Evolutionary conservation across 2,329 filamentous ascomycete species (phyloP).

Genomic region (Myriosclerotinia curreyana): DNA sequence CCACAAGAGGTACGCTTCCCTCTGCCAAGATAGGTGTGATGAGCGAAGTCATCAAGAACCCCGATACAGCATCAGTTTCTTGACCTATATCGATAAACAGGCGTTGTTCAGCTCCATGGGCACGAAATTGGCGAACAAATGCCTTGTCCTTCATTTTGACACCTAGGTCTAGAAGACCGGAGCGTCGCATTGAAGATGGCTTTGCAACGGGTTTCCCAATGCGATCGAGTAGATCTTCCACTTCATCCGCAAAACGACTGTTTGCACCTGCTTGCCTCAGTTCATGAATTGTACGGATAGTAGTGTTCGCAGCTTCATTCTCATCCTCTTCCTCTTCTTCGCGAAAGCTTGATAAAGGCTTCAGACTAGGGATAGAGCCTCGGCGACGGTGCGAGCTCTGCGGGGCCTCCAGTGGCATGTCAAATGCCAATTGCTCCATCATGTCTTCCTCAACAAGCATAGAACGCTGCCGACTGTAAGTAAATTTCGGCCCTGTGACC

Average conservation of each 20-base stretch:
- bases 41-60: conserved; percentile 62
- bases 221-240: conserved; percentile 61
- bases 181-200: conserved; percentile 52
- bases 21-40: conserved; percentile 60
- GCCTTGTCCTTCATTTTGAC: conserved; percentile 58
- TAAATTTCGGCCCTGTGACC: conserved; percentile 37
- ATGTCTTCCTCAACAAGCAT: conserved; percentile 39
- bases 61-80: conserved; percentile 59
- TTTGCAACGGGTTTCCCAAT: conserved; percentile 51
- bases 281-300: conserved; percentile 63
- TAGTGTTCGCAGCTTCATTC: conserved; percentile 34
- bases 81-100: conserved; percentile 61
- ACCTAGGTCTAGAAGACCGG: conserved; percentile 58
- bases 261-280: conserved; percentile 64
- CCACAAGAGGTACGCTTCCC: conserved; percentile 57
- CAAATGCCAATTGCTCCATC: conserved; percentile 36
- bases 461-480: conserved; percentile 39
- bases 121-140: conserved; percentile 68
- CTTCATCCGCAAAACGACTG: conserved; percentile 62
- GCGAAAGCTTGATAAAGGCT: conserved; percentile 34
- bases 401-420: conserved; percentile 31
- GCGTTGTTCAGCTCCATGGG: conserved; percentile 67
- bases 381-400: conserved; percentile 29
- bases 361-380: conserved; percentile 34
- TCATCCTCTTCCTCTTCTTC: conserved; percentile 35